These are phyloP conservation scores for Scheffersomyces coipomensis DNA, from an alignment of 805 yeast genomes.

Conservation along the genomic window DNA sequence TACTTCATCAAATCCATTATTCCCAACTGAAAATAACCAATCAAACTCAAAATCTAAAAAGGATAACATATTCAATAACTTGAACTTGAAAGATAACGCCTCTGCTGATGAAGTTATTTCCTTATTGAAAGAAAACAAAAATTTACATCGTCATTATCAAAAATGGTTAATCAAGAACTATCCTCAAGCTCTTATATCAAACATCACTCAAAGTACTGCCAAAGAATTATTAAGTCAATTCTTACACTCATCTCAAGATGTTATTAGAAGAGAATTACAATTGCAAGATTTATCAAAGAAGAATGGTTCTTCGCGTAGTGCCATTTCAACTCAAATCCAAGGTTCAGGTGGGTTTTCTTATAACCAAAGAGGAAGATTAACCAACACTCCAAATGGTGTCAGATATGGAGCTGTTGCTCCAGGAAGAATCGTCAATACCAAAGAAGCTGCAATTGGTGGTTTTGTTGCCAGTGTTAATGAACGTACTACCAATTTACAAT, in stretches of 20 bases:
- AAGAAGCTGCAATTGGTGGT: conserved; percentile 54
- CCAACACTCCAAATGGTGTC: conserved; percentile 70
- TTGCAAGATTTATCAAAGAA: conserved; percentile 22
- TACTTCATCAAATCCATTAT: conserved; percentile 39
- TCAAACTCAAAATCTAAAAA: conserved; percentile 15
- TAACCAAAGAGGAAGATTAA: conserved; percentile 62
- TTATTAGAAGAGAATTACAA: conserved; percentile 18
- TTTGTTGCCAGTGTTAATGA: conserved; percentile 38
- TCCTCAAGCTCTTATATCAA: conserved; percentile 35
- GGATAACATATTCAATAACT: conserved; percentile 28
- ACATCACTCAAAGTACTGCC: conserved; percentile 13
- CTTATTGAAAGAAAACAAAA: conserved; percentile 40
- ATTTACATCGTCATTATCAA: conserved; percentile 52
- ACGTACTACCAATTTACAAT: conserved; percentile 34
- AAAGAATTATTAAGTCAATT: conserved; percentile 33
- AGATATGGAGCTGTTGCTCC: conserved; percentile 55
- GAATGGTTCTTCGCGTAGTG: conserved; percentile 10
- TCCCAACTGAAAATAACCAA: conserved; percentile 28
- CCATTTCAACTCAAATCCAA: conserved; percentile 31
- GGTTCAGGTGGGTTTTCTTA: conserved; percentile 82
- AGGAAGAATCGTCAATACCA: conserved; percentile 59
- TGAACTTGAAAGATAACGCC: conserved; percentile 29
- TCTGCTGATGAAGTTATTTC: conserved; percentile 25
- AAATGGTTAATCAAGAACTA: conserved; percentile 52
- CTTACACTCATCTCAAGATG: conserved; percentile 18